Evolutionary conservation across 768 basidiomycete species (phyloP).

Genomic region (Tubosaeta sp.): DNA sequence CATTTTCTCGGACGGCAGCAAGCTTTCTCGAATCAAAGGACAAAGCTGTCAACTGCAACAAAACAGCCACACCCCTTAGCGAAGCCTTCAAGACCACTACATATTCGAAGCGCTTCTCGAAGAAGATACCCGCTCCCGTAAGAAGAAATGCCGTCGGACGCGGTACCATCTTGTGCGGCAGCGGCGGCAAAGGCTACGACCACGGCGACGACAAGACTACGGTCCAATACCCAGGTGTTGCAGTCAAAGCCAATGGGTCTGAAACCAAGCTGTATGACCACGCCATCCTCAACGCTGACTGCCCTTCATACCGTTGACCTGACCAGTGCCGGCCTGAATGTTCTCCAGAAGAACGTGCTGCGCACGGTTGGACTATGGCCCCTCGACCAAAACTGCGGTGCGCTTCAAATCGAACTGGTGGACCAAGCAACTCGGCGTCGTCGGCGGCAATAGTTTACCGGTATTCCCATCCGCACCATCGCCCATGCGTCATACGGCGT

Average conservation of each 20-base stretch:
- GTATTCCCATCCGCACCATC: constrained; percentile 37
- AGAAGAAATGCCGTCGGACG: background rate
- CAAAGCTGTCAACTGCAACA: constrained; percentile 9
- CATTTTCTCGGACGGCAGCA: constrained; percentile 22
- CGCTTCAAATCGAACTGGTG: constrained; percentile 44
- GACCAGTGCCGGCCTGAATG: constrained; percentile 22
- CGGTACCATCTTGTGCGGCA: background rate
- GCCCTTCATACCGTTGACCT: constrained; percentile 34
- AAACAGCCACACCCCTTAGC: constrained; percentile 18
- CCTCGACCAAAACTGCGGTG: constrained; percentile 40
- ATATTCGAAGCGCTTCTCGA: background rate
- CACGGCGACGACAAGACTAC: background rate
- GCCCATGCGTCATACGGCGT: constrained; percentile 43
- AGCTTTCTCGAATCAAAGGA: constrained; percentile 7
- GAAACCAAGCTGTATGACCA: constrained; percentile 30
- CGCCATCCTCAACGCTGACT: constrained; percentile 39
- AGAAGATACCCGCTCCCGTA: background rate
- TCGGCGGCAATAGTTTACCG: constrained; percentile 43
- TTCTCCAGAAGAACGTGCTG: constrained; percentile 34
- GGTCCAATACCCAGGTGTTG: background rate
- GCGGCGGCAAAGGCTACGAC: too few species aligned
- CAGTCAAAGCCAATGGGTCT: constrained; percentile 6
- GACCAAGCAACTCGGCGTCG: constrained; percentile 30
- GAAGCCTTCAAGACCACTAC: constrained; percentile 2
- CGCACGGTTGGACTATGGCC: constrained; percentile 35